Evolutionary conservation across 192 early-diverging fungal species (phyloP).

Genomic region (Coemansia sp.): DNA sequence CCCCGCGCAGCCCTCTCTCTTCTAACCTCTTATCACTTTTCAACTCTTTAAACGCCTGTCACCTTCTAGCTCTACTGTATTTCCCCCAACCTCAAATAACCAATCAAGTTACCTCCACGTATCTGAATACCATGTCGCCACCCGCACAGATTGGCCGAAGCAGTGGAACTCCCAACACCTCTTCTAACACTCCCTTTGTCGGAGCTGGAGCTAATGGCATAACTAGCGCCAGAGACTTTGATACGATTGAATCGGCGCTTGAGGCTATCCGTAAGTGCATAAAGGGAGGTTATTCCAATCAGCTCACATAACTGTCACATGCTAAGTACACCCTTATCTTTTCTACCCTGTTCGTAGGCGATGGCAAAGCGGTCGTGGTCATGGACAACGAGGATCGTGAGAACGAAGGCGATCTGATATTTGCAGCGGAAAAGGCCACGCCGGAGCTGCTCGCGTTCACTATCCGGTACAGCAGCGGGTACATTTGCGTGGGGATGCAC

Average conservation of each 20-base stretch:
- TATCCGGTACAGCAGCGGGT: conserved; percentile 92
- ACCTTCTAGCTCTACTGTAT: background rate
- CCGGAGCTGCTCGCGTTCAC: conserved; percentile 94
- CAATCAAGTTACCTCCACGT: background rate
- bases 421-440: conserved; percentile 93
- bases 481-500: conserved; percentile 88
- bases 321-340: background rate
- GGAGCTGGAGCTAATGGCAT: background rate
- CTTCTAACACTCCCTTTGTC: background rate
- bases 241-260: conserved; percentile 43
- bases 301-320: background rate
- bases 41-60: background rate
- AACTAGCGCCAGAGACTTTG: conserved; percentile 18
- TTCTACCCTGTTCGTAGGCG: conserved; percentile 43
- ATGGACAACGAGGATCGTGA: conserved; percentile 99
- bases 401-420: conserved; percentile 99
- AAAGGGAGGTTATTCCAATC: background rate
- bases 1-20: background rate
- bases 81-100: conserved; percentile 1
- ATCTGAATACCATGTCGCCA: conserved; percentile 1
- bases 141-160: background rate
- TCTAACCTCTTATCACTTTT: background rate
- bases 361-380: conserved; percentile 86
- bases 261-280: conserved; percentile 49
- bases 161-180: background rate